Base-by-base conservation (phyloP, 805 yeast genomes). In the Spathaspora hagerdaliae region DNA sequence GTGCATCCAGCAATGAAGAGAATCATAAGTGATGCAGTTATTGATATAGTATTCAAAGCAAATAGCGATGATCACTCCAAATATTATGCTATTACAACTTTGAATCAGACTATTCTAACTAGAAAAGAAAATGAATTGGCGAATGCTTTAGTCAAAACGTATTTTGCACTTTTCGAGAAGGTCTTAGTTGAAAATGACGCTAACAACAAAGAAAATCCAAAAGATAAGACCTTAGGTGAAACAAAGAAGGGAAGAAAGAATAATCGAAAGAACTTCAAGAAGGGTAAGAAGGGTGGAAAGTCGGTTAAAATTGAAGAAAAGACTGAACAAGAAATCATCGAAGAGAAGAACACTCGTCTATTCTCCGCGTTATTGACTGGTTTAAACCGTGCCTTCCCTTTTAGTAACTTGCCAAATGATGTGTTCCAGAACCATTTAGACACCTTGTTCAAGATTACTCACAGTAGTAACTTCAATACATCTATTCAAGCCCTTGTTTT, bases 1-100 rank as follows among this genome's bases (percentile, higher is more conserved):
- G 85, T 83, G 4, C 99, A 94, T 63, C 99, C 99, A 14, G 94
- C 94, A 41, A 94, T 94, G 98, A 92, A 90, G 64, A 69, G 79
- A 43, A 81, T 92, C 46, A 74, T 94, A 35, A 78, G 85, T 36
- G 88, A 88, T 50, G 73, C 94, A 5, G 85, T 92, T 34, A 79
- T 87, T 41, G 98, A 94, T 62, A 77, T 85, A 42, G 73, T 89
- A 31, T 84, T 88, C 65, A 81, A 87, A 57, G 79, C 82, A 42
- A 82, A 82, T 35, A 82, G 82, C 32, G 56, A 61, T 29, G 97
- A 89, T 49, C 96, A 90, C 59, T 82, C 96, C 7, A 81, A 86
- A 49, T 94, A 94, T 63, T 94, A 91, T 63, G 80, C 97, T 3
- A 79, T 89, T 5, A 78, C 91, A 52, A 87, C 98, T 0, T 74